Conservation (phyloP, 1,139 yeast species). For the Debaryomyces udenii region DNA sequence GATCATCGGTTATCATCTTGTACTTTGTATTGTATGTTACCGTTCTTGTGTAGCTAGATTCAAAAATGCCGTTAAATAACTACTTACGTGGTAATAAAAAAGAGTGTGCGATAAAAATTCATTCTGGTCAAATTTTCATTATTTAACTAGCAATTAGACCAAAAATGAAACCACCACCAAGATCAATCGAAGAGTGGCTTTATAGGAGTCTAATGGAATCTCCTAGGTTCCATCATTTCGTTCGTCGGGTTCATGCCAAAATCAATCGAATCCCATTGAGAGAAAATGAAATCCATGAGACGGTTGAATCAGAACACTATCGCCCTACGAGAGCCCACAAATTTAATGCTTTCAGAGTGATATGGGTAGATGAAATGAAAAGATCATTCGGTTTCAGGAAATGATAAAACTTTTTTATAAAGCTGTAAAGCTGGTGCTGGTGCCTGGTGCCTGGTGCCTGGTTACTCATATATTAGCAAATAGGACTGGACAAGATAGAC, state of each 20-base stretch:
- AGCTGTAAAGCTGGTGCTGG: not conserved
- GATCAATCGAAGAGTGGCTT: constrained; percentile 51
- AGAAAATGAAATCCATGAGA: constrained; percentile 16
- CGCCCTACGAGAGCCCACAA: constrained; percentile 59
- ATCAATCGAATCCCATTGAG: constrained; percentile 59
- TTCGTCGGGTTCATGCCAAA: constrained; percentile 61
- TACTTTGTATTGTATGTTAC: not conserved
- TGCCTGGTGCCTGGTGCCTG: not conserved
- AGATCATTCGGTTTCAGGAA: constrained; percentile 49
- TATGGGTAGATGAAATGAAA: constrained; percentile 68
- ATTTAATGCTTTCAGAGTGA: constrained; percentile 60
- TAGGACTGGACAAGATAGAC: too few species aligned
- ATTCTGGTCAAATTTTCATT: not conserved
- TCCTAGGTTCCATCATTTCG: constrained; percentile 69
- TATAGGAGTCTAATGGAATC: constrained; percentile 57
- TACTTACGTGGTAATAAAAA: constrained; percentile 6
- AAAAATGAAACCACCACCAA: constrained; percentile 27
- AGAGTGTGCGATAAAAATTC: constrained; percentile 9
- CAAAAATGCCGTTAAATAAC: constrained; percentile 2
- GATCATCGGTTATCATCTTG: constrained; percentile 77
- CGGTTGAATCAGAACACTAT: constrained; percentile 29
- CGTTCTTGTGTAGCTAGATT: not conserved
- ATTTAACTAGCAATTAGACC: constrained; percentile 1
- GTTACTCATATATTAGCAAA: not conserved
- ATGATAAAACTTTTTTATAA: constrained; percentile 18